A percentile compares a stretch with the other conserved stretches of the same genome.
Evolutionary conservation across 2,329 filamentous ascomycete genomes (phyloP).

Genomic region (Colletotrichum cuscutae): DNA sequence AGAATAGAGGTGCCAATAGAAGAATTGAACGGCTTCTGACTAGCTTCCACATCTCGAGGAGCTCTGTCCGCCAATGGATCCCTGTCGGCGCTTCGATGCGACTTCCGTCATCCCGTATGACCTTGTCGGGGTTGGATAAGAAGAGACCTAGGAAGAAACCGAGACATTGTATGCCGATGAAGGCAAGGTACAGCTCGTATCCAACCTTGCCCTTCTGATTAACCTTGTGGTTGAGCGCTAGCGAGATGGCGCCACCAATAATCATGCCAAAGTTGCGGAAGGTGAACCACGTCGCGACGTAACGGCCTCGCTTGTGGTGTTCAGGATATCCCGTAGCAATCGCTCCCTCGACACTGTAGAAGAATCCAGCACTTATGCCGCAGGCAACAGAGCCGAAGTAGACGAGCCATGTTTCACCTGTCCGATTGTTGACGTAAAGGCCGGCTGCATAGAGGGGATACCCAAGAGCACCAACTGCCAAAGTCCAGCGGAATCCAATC

Average conservation of each 20-base stretch:
- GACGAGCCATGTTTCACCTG: slow-evolving; percentile 57
- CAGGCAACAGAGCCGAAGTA: slow-evolving; percentile 23
- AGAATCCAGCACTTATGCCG: slow-evolving; percentile 72
- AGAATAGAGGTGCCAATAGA: slow-evolving; percentile 42
- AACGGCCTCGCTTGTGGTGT: slow-evolving; percentile 66
- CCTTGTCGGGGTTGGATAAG: slow-evolving; percentile 55
- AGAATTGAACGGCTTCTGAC: slow-evolving; percentile 44
- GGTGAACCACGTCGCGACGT: slow-evolving; percentile 62
- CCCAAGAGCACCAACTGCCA: slow-evolving; percentile 60
- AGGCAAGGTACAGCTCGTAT: slow-evolving; percentile 53
- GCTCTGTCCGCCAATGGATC: slow-evolving; percentile 39
- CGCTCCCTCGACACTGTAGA: slow-evolving; percentile 76
- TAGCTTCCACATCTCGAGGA: slow-evolving; percentile 47
- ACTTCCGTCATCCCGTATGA: slow-evolving; percentile 54
- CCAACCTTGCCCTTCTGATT: slow-evolving; percentile 49
- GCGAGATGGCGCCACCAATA: slow-evolving; percentile 60
- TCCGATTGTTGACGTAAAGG: slow-evolving; percentile 67
- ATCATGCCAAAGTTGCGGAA: slow-evolving; percentile 54
- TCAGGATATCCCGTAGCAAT: slow-evolving; percentile 74
- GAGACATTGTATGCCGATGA: slow-evolving; percentile 58
- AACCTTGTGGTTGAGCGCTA: slow-evolving; percentile 55
- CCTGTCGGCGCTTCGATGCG: slow-evolving; percentile 43
- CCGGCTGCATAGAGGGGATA: slow-evolving; percentile 74
- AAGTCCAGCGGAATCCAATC: slow-evolving; percentile 50
- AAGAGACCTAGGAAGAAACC: slow-evolving; percentile 53